Conservation (phyloP, 805 yeast genomes). For the Candida nonsorbophila region DNA sequence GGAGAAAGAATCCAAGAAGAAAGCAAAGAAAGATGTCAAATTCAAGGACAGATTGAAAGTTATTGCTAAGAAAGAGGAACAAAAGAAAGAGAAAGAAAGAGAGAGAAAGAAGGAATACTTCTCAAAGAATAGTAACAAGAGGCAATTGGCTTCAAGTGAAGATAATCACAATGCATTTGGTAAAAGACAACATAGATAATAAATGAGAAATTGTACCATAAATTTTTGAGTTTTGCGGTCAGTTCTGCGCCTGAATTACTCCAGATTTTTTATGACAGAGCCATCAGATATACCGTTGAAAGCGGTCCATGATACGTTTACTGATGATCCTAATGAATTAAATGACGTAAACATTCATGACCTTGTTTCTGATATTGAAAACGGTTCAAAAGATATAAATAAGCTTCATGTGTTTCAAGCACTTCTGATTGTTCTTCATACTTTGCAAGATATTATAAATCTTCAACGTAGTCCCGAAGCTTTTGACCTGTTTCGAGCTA, state of each 20-base stretch:
- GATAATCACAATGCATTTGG: constrained; percentile 28
- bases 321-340: constrained; percentile 30
- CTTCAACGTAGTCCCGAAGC: constrained; percentile 20
- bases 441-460: constrained; percentile 27
- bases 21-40: constrained; percentile 67
- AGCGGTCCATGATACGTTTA: constrained; percentile 33
- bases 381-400: constrained; percentile 27
- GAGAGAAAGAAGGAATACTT: constrained; percentile 87
- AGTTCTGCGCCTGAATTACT: neutral
- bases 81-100: constrained; percentile 66
- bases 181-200: constrained; percentile 23
- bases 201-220: constrained; percentile 1
- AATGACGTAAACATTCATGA: constrained; percentile 30
- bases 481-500: constrained; percentile 17
- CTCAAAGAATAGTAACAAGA: constrained; percentile 62
- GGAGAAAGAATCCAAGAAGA: constrained; percentile 77
- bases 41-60: constrained; percentile 71
- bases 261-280: neutral
- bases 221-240: too few relatives aligned
- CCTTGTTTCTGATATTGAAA: constrained; percentile 25
- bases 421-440: constrained; percentile 20
- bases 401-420: constrained; percentile 31
- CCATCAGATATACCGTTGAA: constrained; percentile 38
- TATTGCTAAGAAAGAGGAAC: constrained; percentile 68
- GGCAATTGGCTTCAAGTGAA: constrained; percentile 36